These are phyloP conservation scores for Cystobasidium slooffiae DNA, from an alignment of 1,284 basidiomycete genomes.

Conservation along the genomic window DNA sequence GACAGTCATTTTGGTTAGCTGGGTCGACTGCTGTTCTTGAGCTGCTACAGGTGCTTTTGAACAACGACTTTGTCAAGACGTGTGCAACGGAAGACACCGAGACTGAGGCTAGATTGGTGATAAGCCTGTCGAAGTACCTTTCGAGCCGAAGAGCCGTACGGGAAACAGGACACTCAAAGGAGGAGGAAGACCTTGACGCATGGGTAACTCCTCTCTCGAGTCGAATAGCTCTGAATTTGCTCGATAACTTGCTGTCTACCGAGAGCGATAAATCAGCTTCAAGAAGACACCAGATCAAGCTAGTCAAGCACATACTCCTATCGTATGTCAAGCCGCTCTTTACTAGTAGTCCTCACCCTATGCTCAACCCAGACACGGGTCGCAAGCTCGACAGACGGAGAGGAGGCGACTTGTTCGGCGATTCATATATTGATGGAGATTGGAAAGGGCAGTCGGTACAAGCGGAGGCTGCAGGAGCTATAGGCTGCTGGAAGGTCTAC, in stretches of 20 bases:
- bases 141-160: not conserved
- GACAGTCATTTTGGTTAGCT: conserved; percentile 30
- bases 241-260: not conserved
- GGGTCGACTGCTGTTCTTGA: conserved; percentile 17
- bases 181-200: not conserved
- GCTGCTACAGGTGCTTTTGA: conserved; percentile 6
- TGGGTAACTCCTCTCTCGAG: conserved; percentile 26
- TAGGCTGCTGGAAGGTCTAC: conserved; percentile 42
- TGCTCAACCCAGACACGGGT: conserved; percentile 38
- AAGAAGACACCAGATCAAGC: not conserved
- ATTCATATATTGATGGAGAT: conserved; percentile 5
- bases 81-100: not conserved
- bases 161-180: not conserved
- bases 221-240: not conserved
- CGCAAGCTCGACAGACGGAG: conserved; percentile 27
- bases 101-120: not conserved
- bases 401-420: conserved; percentile 40
- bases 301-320: conserved; percentile 25
- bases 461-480: conserved; percentile 9
- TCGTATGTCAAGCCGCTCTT: conserved; percentile 37
- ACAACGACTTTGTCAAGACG: not conserved
- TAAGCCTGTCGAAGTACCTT: conserved; percentile 21
- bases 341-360: conserved; percentile 18
- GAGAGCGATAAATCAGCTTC: not conserved
- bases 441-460: conserved; percentile 30